phyloP scores from a whole-genome alignment of 345 rosid genomes.

The Firmiana major region DNA sequence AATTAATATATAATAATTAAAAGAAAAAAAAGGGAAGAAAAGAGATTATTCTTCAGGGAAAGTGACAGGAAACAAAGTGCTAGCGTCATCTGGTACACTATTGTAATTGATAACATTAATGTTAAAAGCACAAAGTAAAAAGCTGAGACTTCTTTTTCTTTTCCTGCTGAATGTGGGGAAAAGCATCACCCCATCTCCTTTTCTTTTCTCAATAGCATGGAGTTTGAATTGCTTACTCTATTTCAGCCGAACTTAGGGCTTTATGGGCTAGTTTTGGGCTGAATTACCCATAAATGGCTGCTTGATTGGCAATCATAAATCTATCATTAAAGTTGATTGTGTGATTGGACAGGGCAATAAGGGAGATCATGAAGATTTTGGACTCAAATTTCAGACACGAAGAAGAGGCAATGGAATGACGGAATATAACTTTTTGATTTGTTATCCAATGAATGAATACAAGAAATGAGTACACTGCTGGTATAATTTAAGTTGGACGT shows the following conservation, averaged over 20 bases:
- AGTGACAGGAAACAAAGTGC: background rate
- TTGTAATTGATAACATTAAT: background rate
- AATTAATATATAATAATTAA: too few relatives aligned
- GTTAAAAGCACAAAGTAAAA: slow-evolving; percentile 1
- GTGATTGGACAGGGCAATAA: background rate
- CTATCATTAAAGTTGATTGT: background rate
- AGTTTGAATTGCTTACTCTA: background rate
- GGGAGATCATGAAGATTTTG: slow-evolving; percentile 2
- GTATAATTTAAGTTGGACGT: background rate
- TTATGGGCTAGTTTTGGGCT: background rate
- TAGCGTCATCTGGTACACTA: background rate
- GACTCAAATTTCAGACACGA: background rate
- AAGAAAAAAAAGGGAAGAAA: background rate
- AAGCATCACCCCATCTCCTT: background rate
- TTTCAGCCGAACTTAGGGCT: background rate
- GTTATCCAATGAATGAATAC: background rate
- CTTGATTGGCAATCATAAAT: slow-evolving; percentile 1
- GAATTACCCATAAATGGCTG: background rate
- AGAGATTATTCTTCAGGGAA: background rate
- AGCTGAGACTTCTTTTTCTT: slow-evolving; percentile 3
- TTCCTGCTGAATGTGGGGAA: slow-evolving; percentile 2
- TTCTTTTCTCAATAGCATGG: background rate
- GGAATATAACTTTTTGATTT: background rate
- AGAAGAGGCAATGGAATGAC: background rate
- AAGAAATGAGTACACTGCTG: background rate